phyloP scores from a whole-genome alignment of 2,329 filamentous ascomycete species.

The Scedosporium boydii region DNA sequence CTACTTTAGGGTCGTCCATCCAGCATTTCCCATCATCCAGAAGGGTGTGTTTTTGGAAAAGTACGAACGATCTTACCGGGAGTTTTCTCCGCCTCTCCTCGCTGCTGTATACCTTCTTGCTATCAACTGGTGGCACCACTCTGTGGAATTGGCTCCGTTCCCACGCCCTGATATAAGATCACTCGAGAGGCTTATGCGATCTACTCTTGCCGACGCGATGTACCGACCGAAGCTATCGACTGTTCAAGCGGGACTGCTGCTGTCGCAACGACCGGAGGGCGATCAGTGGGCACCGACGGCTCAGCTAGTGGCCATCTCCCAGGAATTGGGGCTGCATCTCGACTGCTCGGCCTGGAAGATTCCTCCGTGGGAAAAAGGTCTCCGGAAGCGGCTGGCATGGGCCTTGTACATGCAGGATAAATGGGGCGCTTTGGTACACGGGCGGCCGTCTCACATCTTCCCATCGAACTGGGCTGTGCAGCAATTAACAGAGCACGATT shows the following conservation, averaged over 20 bases:
- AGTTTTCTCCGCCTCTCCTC: conserved; percentile 67
- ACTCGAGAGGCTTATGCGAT: conserved; percentile 64
- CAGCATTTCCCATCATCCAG: conserved; percentile 73
- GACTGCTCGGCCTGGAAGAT: conserved; percentile 85
- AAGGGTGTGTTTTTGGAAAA: conserved; percentile 73
- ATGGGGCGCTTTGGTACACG: conserved; percentile 79
- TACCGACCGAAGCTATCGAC: conserved; percentile 74
- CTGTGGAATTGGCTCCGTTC: conserved; percentile 52
- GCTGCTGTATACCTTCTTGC: conserved; percentile 78
- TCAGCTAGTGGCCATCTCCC: conserved; percentile 75
- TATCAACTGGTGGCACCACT: conserved; percentile 79
- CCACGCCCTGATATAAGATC: conserved; percentile 63
- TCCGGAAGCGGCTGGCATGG: conserved; percentile 82
- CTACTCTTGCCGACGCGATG: conserved; percentile 66
- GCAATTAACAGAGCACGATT: conserved; percentile 55
- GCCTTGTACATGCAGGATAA: conserved; percentile 90
- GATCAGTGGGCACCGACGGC: conserved; percentile 80
- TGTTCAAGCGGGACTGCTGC: conserved; percentile 64
- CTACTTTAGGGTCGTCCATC: conserved; percentile 75
- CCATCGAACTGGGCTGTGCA: conserved; percentile 68
- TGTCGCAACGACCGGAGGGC: conserved; percentile 66
- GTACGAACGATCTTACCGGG: conserved; percentile 61
- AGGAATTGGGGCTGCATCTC: conserved; percentile 81
- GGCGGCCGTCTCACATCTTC: conserved; percentile 69
- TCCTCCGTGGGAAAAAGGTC: conserved; percentile 74